Conservation (phyloP, 306 rosid species). For the Quercus gilva region DNA sequence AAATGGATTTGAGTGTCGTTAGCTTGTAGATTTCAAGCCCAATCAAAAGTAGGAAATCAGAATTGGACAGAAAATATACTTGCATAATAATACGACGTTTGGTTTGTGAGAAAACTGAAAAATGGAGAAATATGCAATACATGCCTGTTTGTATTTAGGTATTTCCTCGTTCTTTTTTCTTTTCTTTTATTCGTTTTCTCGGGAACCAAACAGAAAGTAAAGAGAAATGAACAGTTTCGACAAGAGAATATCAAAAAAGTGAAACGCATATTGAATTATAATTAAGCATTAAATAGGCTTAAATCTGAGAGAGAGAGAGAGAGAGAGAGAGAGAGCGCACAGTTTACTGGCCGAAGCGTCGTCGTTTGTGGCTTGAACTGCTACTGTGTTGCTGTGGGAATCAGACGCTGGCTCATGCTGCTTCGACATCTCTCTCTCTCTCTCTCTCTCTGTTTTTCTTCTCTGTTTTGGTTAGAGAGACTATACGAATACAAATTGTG, state of each 20-base stretch:
- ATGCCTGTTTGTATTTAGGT: background rate
- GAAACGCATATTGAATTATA: background rate
- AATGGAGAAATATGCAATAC: background rate
- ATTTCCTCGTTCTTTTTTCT: background rate
- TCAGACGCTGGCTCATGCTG: conserved; percentile 20
- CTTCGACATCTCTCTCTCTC: conserved; percentile 27
- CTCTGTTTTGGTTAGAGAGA: too few relatives aligned
- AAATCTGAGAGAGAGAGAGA: background rate
- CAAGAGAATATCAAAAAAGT: background rate
- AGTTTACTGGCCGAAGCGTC: conserved; percentile 79
- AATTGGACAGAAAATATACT: background rate
- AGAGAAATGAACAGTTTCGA: background rate
- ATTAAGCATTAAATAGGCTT: background rate
- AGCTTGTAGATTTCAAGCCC: background rate
- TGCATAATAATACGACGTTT: background rate
- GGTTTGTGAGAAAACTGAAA: background rate
- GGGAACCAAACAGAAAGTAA: background rate
- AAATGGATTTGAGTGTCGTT: background rate
- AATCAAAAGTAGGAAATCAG: background rate
- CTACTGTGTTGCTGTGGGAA: conserved; percentile 57
- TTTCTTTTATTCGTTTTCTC: background rate
- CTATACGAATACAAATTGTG: too few relatives aligned
- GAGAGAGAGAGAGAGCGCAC: conserved; percentile 18
- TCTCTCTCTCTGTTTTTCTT: too few relatives aligned
- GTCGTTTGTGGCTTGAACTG: conserved; percentile 75